A percentile compares a stretch with the other conserved stretches of the same genome.
Evolutionary conservation across 1,284 basidiomycete genomes (phyloP).

Genomic region (Erythrobasidium hasegawianum): DNA sequence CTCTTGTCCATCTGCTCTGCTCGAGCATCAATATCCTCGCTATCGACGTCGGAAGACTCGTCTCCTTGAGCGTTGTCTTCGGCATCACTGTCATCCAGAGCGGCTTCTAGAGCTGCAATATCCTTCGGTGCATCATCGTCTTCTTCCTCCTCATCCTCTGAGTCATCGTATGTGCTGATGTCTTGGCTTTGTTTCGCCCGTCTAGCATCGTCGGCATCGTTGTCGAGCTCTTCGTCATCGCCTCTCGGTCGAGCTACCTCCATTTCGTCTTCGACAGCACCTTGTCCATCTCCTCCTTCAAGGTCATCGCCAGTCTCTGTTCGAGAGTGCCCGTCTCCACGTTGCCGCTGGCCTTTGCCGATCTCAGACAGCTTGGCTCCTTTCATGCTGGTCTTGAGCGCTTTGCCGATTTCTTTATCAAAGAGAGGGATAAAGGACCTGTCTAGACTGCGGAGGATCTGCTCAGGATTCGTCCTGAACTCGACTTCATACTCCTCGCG

Average conservation of each 20-base stretch:
- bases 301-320: slow-evolving; percentile 51
- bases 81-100: slow-evolving; percentile 48
- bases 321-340: slow-evolving; percentile 58
- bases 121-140: slow-evolving; percentile 38
- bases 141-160: slow-evolving; percentile 49
- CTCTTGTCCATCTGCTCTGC: slow-evolving; percentile 53
- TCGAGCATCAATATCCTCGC: slow-evolving; percentile 40
- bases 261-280: slow-evolving; percentile 49
- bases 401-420: slow-evolving; percentile 78
- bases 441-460: slow-evolving; percentile 71
- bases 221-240: slow-evolving; percentile 56
- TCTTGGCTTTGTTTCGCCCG: slow-evolving; percentile 48
- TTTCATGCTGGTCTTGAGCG: slow-evolving; percentile 76
- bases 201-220: slow-evolving; percentile 69
- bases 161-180: slow-evolving; percentile 50
- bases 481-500: slow-evolving; percentile 77
- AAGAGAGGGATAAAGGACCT: slow-evolving; percentile 75
- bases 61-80: slow-evolving; percentile 50
- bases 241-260: slow-evolving; percentile 41
- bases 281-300: slow-evolving; percentile 40
- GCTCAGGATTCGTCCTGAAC: slow-evolving; percentile 70
- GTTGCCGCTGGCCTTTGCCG: slow-evolving; percentile 39
- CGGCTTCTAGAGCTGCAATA: slow-evolving; percentile 37
- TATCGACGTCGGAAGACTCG: slow-evolving; percentile 30
- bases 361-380: slow-evolving; percentile 59